Conservation (phyloP, 495 filamentous ascomycete species). For the Aspergillus heteromorphus region DNA sequence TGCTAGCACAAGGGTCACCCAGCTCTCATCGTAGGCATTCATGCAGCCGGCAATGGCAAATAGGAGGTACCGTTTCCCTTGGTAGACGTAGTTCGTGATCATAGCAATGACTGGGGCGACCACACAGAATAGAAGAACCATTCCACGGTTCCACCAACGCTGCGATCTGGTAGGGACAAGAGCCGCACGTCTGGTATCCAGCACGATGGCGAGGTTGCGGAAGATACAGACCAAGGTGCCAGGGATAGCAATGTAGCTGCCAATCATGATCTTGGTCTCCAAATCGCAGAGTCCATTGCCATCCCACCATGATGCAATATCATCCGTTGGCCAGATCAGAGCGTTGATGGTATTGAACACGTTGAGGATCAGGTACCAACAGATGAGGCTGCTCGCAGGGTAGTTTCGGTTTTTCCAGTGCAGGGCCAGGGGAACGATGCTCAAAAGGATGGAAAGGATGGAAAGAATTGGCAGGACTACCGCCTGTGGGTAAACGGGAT, state of each 20-base stretch:
- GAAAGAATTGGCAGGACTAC: slow-evolving; percentile 48
- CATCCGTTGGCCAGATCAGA: slow-evolving; percentile 73
- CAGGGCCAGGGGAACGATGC: slow-evolving; percentile 36
- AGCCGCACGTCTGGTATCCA: slow-evolving; percentile 59
- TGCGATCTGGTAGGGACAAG: slow-evolving; percentile 49
- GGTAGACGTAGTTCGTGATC: slow-evolving; percentile 62
- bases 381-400: slow-evolving; percentile 53
- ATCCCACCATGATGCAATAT: slow-evolving; percentile 62
- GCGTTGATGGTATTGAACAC: slow-evolving; percentile 68
- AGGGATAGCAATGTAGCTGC: slow-evolving; percentile 58
- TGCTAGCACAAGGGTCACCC: slow-evolving; percentile 62
- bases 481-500: slow-evolving; percentile 23
- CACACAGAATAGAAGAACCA: slow-evolving; percentile 67
- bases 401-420: slow-evolving; percentile 41
- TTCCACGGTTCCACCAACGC: slow-evolving; percentile 44
- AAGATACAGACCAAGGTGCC: slow-evolving; percentile 62
- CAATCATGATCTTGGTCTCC: slow-evolving; percentile 64
- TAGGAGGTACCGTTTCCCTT: slow-evolving; percentile 66
- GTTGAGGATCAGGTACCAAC: slow-evolving; percentile 61
- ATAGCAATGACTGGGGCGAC: slow-evolving; percentile 61
- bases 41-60: slow-evolving; percentile 70
- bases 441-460: slow-evolving; percentile 50
- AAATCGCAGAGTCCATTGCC: slow-evolving; percentile 80
- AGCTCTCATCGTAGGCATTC: slow-evolving; percentile 58
- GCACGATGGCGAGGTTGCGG: slow-evolving; percentile 60